Base-by-base conservation (phyloP, 345 rosid species). In the Aquilaria malaccensis region DNA sequence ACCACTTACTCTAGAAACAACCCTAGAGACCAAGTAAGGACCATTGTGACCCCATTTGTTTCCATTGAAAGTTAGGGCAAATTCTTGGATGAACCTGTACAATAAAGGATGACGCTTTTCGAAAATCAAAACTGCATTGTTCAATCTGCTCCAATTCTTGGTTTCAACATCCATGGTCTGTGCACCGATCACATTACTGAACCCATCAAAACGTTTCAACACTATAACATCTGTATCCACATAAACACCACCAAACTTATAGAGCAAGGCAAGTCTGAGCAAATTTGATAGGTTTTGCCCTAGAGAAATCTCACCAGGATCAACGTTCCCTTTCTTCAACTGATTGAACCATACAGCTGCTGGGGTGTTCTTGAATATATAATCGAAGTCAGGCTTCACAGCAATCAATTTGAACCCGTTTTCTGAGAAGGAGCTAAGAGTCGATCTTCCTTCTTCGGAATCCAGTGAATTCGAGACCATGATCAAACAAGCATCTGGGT, bases 1-100 rank as follows among this genome's bases (percentile, higher is more conserved):
- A 0, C 59, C 72, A 1, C 13, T 61, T 11, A 88, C 64, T 60
- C 87, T 80, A 5, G 81, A 60, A 14, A 88, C 78, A 6, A 94
- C 99, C 63, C 99, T 77, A 0, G 97, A 94, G 22, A 90, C 96
- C 52, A 94, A 65, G 62, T 94, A 90, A 1, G 95, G 99, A 59
- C 99, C 99, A 56, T 94, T 94, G 56, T 94, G 95, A 4, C 99
- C 99, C 99, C 99, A 94, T 70, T 81, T 94, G 76, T 78, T 87
- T 13, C 97, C 97, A 72, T 94, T 76, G 55, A 94, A 94, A 9
- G 92, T 86, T 62, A 73, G 80, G 0, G 96, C 80, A 68, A 88
- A 94, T 70, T 94, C 96, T 67, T 88, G 68, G 15, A 94, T 88
- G 77, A 90, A 94, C 52, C 75, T 81, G 75, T 66, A 69, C 50